Evolutionary conservation across 73 alveolate species (phyloP).

Genomic region (Paramecium octaurelia): DNA sequence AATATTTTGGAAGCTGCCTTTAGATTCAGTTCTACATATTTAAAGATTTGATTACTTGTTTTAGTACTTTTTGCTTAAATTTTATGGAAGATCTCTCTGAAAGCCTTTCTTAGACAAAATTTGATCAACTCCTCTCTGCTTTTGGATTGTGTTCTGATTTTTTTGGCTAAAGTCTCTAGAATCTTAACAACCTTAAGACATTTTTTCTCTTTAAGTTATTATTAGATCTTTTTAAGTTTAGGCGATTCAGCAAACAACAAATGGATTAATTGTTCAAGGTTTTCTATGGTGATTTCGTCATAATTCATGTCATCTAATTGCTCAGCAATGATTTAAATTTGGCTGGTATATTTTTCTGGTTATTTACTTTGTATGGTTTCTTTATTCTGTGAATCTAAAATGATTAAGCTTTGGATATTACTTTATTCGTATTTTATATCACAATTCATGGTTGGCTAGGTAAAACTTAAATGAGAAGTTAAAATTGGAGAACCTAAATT

Average conservation of each 20-base stretch:
- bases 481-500: constrained; percentile 20
- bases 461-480: not conserved
- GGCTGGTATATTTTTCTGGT: not conserved
- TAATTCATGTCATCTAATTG: not conserved
- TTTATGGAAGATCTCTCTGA: not conserved
- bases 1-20: constrained; percentile 2
- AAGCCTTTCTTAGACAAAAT: not conserved
- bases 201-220: not conserved
- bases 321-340: not conserved
- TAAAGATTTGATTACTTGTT: not conserved
- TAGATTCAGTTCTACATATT: constrained; percentile 5
- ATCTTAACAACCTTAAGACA: not conserved
- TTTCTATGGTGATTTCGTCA: not conserved
- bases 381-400: not conserved
- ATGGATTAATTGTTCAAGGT: not conserved
- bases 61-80: not conserved
- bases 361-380: not conserved
- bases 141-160: not conserved
- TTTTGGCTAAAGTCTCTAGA: not conserved
- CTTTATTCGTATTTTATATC: not conserved
- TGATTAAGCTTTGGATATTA: not conserved
- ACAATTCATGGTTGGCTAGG: not conserved
- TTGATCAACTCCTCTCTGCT: constrained; percentile 17
- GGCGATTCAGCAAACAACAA: not conserved
- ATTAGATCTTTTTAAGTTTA: not conserved